Percentiles rank a stretch among this genome's conserved stretches.
Conservation (phyloP, 805 yeast genomes). For the Saccharomyces paradoxus region DNA sequence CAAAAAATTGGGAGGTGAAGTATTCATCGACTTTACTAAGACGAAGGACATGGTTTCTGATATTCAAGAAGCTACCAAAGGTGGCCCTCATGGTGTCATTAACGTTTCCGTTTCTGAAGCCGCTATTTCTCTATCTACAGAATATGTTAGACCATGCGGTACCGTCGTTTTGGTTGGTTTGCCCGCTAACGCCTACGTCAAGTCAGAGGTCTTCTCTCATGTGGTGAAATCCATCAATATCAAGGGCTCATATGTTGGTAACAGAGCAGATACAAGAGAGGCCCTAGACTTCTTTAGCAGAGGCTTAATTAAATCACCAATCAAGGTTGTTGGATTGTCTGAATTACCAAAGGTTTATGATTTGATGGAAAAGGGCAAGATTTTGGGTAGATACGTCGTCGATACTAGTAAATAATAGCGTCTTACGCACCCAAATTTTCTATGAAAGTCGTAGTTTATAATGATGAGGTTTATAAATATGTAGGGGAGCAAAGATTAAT, state of each 20-base stretch:
- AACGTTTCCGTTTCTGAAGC: constrained; percentile 61
- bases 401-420: constrained; percentile 52
- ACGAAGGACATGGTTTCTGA: constrained; percentile 44
- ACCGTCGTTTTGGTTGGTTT: constrained; percentile 65
- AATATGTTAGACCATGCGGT: constrained; percentile 56
- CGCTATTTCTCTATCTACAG: constrained; percentile 51
- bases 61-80: constrained; percentile 46
- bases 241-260: constrained; percentile 80
- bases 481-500: neutral
- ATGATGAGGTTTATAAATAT: neutral
- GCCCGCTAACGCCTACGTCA: constrained; percentile 67
- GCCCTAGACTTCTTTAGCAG: constrained; percentile 63
- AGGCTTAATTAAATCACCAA: constrained; percentile 58
- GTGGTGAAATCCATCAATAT: constrained; percentile 65
- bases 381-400: constrained; percentile 76
- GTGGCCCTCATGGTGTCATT: constrained; percentile 68
- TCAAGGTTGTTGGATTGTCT: constrained; percentile 48
- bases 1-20: constrained; percentile 45
- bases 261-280: constrained; percentile 74
- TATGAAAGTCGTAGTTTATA: neutral
- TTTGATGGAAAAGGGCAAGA: constrained; percentile 48
- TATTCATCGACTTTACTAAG: constrained; percentile 46
- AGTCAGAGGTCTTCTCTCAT: constrained; percentile 57
- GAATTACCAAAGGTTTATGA: constrained; percentile 47
- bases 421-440: neutral